Evolutionary conservation across 768 basidiomycete species (phyloP).

Genomic region (Sarcodon aspratus): DNA sequence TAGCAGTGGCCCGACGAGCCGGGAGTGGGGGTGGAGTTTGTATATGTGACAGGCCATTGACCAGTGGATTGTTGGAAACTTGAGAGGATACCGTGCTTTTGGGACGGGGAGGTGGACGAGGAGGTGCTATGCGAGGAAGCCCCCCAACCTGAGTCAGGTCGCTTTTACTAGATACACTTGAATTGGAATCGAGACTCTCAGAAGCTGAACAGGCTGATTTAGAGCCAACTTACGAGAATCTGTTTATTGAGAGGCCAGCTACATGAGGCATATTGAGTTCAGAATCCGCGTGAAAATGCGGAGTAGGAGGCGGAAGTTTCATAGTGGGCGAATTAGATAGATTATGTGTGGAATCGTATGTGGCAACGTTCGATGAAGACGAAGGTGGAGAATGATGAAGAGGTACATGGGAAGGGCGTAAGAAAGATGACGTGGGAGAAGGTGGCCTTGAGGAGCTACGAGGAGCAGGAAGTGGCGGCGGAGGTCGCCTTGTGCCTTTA

Average conservation of each 20-base stretch:
- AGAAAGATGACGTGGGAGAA: slow-evolving; percentile 32
- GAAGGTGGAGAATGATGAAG: slow-evolving; percentile 1
- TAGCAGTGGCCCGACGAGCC: slow-evolving; percentile 11
- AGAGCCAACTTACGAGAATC: neutral
- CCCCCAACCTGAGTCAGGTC: neutral
- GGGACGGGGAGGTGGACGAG: slow-evolving; percentile 12
- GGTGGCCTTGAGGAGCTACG: slow-evolving; percentile 20
- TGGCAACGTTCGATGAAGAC: neutral
- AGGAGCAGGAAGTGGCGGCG: slow-evolving; percentile 52
- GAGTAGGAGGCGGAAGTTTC: slow-evolving; percentile 6
- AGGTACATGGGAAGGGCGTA: slow-evolving; percentile 38
- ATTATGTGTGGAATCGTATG: neutral
- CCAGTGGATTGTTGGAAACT: slow-evolving; percentile 3
- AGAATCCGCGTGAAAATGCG: slow-evolving; percentile 4
- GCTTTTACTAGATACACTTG: too few species aligned
- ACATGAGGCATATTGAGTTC: neutral
- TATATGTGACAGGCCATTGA: neutral
- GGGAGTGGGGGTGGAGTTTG: slow-evolving; percentile 25
- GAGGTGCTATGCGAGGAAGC: slow-evolving; percentile 7
- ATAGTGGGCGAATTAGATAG: neutral
- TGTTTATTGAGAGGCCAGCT: neutral
- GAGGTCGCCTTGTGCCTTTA: slow-evolving; percentile 26
- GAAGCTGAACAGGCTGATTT: too few species aligned
- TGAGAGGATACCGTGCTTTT: slow-evolving; percentile 6
- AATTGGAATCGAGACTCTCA: too few species aligned